Conservation (phyloP, 345 rosid species). For the Sonneratia alba region DNA sequence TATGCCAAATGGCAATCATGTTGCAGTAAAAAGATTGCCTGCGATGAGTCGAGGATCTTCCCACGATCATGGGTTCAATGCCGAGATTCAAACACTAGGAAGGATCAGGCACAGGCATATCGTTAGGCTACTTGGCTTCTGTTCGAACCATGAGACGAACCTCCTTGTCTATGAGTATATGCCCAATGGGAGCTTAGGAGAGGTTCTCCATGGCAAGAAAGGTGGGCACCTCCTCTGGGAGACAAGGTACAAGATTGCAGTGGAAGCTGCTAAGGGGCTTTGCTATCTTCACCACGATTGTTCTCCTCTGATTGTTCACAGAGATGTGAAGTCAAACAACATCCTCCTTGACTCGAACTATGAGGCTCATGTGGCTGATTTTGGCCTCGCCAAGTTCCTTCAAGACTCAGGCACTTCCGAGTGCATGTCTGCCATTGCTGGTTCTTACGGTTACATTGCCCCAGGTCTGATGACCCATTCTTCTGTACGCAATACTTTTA, state of each 20-base stretch:
- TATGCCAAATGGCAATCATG: constrained; percentile 36
- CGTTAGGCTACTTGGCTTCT: constrained; percentile 39
- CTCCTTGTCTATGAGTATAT: constrained; percentile 32
- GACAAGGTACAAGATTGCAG: constrained; percentile 37
- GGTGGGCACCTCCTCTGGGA: constrained; percentile 48
- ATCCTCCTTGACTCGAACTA: constrained; percentile 35
- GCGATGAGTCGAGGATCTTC: constrained; percentile 39
- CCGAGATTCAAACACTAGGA: constrained; percentile 45
- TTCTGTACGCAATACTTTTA: not conserved
- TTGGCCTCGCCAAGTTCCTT: constrained; percentile 48
- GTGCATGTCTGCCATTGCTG: constrained; percentile 52
- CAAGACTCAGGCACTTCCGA: constrained; percentile 47
- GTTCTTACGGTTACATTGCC: constrained; percentile 46
- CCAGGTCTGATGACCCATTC: constrained; percentile 22
- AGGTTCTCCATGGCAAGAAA: constrained; percentile 50
- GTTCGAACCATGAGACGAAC: constrained; percentile 46
- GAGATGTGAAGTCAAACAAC: constrained; percentile 47
- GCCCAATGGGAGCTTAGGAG: constrained; percentile 52
- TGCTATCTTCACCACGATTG: constrained; percentile 52
- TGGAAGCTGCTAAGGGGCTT: constrained; percentile 45
- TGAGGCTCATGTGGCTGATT: constrained; percentile 52
- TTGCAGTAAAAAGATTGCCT: constrained; percentile 37
- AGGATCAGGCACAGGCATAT: constrained; percentile 46
- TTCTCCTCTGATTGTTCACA: constrained; percentile 42
- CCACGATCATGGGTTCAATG: constrained; percentile 50